Evolutionary conservation across 257 asterid genomes (phyloP).

Genomic region (Primulina huaijiensis): DNA sequence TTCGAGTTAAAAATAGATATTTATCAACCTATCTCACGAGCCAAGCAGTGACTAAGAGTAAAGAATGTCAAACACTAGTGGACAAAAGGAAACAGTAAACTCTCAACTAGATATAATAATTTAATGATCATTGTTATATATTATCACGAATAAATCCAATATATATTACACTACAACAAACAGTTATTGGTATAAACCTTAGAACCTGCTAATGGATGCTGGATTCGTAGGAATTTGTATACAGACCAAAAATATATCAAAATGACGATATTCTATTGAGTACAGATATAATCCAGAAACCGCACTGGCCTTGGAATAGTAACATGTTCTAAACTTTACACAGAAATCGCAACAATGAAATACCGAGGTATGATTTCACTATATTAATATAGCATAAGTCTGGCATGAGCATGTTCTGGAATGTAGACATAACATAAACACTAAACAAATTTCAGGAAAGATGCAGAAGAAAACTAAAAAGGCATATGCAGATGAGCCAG

Average conservation of each 20-base stretch:
- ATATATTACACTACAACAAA: background rate
- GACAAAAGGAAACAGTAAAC: background rate
- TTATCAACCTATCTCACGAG: too few species aligned
- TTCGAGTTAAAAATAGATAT: too few species aligned
- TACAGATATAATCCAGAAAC: background rate
- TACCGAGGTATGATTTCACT: too few species aligned
- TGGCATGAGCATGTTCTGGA: too few species aligned
- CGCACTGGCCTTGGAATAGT: background rate
- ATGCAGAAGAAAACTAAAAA: constrained; percentile 16
- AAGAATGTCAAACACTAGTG: background rate
- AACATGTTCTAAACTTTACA: background rate
- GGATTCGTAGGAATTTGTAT: background rate
- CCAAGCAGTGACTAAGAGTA: too few species aligned
- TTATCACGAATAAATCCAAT: background rate
- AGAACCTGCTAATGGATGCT: background rate
- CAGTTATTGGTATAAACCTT: background rate
- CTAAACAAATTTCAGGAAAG: constrained; percentile 4
- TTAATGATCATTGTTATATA: background rate
- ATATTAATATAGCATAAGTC: too few species aligned
- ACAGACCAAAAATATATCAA: background rate
- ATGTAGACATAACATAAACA: too few species aligned
- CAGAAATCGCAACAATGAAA: too few species aligned
- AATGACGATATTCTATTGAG: too few species aligned
- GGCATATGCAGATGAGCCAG: constrained; percentile 10
- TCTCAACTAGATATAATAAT: background rate